Evolutionary conservation across 2,329 filamentous ascomycete species (phyloP).

Genomic region (Aspergillus sp.): DNA sequence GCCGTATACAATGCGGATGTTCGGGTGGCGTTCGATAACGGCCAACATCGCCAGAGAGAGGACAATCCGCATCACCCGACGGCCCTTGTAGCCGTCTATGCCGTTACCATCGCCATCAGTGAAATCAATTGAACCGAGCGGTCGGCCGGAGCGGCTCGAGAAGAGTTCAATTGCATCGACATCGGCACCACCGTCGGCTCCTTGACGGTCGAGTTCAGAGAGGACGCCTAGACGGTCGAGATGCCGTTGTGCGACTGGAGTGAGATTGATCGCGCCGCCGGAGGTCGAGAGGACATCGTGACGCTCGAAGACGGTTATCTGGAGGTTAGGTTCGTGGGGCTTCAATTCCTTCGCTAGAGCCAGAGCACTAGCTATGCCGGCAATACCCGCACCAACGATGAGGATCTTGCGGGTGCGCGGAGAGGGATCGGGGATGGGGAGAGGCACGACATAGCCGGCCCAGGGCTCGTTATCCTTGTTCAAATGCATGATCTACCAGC

Average conservation of each 20-base stretch:
- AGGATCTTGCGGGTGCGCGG: conserved; percentile 27
- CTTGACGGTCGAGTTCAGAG: conserved; percentile 37
- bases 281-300: conserved; percentile 43
- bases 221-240: conserved; percentile 44
- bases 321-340: conserved; percentile 32
- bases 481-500: neutral
- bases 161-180: conserved; percentile 44
- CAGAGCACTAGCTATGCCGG: conserved; percentile 35
- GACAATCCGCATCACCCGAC: conserved; percentile 43
- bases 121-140: conserved; percentile 41
- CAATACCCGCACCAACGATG: conserved; percentile 37
- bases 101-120: conserved; percentile 36
- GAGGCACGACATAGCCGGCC: conserved; percentile 3
- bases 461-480: conserved; percentile 8
- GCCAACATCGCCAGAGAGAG: conserved; percentile 44
- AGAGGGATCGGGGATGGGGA: conserved; percentile 7
- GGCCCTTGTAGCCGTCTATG: conserved; percentile 42
- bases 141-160: conserved; percentile 40
- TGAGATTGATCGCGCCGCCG: conserved; percentile 47
- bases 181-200: conserved; percentile 39
- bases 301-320: conserved; percentile 42
- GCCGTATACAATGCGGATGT: conserved; percentile 43
- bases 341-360: conserved; percentile 33
- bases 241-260: conserved; percentile 45
- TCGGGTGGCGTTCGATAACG: conserved; percentile 34